Conservation (phyloP, 2,329 filamentous ascomycete genomes). For the Chaetomium sp. region DNA sequence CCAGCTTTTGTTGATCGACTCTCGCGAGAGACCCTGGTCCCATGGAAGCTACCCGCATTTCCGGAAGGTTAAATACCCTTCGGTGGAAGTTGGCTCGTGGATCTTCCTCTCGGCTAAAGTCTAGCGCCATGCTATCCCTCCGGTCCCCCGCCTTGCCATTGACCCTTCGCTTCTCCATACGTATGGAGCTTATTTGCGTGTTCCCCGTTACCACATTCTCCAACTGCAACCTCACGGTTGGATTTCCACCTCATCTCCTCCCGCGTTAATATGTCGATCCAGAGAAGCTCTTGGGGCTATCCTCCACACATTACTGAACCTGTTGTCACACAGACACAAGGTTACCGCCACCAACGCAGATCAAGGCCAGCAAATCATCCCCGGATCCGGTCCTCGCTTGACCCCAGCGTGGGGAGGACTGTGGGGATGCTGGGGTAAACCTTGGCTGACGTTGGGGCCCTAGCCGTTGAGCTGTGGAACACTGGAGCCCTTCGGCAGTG, state of each 20-base stretch:
- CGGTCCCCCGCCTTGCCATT: constrained; percentile 23
- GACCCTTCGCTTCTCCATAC: constrained; percentile 3
- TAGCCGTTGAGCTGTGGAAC: constrained; percentile 3
- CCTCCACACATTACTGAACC: neutral
- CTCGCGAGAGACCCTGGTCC: constrained; percentile 21
- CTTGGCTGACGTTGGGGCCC: neutral
- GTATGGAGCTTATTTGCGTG: neutral
- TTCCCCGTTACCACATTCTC: constrained; percentile 6
- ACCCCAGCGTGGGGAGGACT: neutral
- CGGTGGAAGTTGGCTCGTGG: constrained; percentile 17
- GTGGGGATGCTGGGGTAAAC: constrained; percentile 16
- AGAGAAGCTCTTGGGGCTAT: neutral
- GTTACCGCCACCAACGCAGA: neutral
- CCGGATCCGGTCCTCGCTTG: neutral
- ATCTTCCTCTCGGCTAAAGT: constrained; percentile 30
- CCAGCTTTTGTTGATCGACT: constrained; percentile 2
- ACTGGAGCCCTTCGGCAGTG: constrained; percentile 1
- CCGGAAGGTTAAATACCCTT: constrained; percentile 18
- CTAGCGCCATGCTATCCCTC: constrained; percentile 23
- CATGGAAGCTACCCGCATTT: constrained; percentile 10
- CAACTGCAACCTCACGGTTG: constrained; percentile 15
- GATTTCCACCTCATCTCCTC: constrained; percentile 6
- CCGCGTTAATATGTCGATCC: constrained; percentile 5
- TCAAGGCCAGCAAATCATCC: neutral
- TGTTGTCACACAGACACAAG: neutral